Base-by-base conservation (phyloP, 176 grass and related monocot genomes). In the Olyra latifolia region DNA sequence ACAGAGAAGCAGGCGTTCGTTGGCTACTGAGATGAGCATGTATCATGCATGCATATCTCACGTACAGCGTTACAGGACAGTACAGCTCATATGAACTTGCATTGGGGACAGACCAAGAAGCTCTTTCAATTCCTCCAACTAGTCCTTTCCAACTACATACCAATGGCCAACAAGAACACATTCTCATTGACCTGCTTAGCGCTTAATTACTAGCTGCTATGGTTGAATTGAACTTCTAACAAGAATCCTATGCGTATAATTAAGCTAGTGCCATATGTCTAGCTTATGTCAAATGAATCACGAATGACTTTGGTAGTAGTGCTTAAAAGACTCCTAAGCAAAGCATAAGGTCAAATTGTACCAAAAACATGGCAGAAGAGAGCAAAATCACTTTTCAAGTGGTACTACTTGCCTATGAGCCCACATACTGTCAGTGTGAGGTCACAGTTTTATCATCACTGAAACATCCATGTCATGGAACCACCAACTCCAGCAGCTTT, bases 71-170 rank as follows among this genome's bases (percentile, higher is more conserved):
- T 74, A n/a, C 23, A 65, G 58, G 15, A 64, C 42, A 49, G 62
- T 59, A 84, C 87, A 89, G 54, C 81, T 84, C 82, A 85, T 46
- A 61, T 81, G 71, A 70, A 69, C 62, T 80, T 76, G 82, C 71
- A 66, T 10, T 60, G 58, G 59, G 49, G 57, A 72, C 67, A 39
- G 59, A 74, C 40, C 47, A 72, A 63, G 29, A 59, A 69, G 62
- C 12, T 76, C 5, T 76, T 16, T 57, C 29, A 82, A 60, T 74
- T 88, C 49, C 23, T 74, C 14, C 29, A 73, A 30, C 79, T 71
- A 74, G 30, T 58, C 62, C 50, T 68, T 59, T 70, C 61, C 28
- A 20, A 43, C 29, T 65, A 50, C 7, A 42, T 44, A 1, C 55
- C 24, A 12, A 25, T 42, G 10, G 45, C 47, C n/a, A 64, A n/a